Evolutionary conservation across 2,329 filamentous ascomycete genomes (phyloP), one percentile per base, ranked within the genome.

Genomic region (Penicillium sp.): DNA sequence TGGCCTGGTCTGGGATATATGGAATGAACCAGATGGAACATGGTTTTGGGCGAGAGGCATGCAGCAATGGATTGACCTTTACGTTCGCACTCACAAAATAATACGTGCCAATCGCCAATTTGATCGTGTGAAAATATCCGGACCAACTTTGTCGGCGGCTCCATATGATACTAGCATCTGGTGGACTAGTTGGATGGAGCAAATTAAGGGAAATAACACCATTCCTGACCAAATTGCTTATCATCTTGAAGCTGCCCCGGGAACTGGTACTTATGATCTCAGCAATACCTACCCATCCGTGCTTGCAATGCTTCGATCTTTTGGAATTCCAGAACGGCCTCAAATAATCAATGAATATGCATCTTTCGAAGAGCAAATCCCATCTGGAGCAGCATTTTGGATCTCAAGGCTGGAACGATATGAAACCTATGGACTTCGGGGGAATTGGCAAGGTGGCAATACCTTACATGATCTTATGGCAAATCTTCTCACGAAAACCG

Each of bases 21-120:
- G 79, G 79, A 82, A 82, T 50, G 79, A 82, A 63, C 76, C 79
- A 0, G 79, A 81, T 48, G 51, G 56, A 39, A 10, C 4, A 63
- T 61, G n/a, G 41, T 79, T 77, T 69, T 73, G 71, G 64, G 50
- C 49, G 7, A 63, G 74, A 3, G 42, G 54, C 1, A 67, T 69
- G 55, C 25, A 65, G 11, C 76, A 79, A 50, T 79, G 66, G 46
- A 51, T 78, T 9, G 60, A 75, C 39, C 61, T 75, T 38, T 78
- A 71, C 62, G 64, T 64, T 22, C 64, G 72, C 25, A 73, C 73
- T 4, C 65, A 73, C 52, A 63, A 71, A 22, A 55, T 67, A 4
- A 58, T 78, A n/a, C 68, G 70, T n/a, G 65, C 70, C 62, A 53
- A 65, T 56, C 24, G 31, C 8, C 27, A 13, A 2, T 22, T 54